phyloP scores from a whole-genome alignment of 768 basidiomycete species.

The Leccinum subgranulosum region DNA sequence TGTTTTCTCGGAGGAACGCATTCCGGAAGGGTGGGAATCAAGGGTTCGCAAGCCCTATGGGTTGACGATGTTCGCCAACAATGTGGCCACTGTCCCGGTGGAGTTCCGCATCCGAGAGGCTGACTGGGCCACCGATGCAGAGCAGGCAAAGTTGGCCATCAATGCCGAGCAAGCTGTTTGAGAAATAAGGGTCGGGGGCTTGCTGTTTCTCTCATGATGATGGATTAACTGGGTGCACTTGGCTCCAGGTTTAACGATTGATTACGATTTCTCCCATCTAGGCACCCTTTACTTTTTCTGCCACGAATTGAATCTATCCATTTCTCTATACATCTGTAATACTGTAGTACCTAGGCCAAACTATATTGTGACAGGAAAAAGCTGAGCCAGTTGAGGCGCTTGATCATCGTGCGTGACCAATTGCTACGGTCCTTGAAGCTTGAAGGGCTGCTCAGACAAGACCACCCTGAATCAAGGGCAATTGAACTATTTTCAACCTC shows the following conservation, averaged over 20 bases:
- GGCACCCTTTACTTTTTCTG: background rate
- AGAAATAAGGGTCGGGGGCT: background rate
- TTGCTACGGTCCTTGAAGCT: too few species aligned
- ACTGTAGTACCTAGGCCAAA: background rate
- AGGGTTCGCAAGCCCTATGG: conserved; percentile 52
- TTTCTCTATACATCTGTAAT: background rate
- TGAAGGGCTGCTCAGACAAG: too few species aligned
- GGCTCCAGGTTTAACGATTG: background rate
- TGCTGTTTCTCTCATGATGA: background rate
- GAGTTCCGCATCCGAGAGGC: conserved; percentile 16
- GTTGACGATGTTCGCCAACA: conserved; percentile 57
- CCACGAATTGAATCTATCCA: background rate
- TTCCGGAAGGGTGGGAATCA: conserved; percentile 72
- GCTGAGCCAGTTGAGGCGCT: too few species aligned
- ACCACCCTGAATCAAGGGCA: too few species aligned
- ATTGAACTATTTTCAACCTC: too few species aligned
- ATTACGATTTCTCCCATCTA: background rate
- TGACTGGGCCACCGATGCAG: conserved; percentile 9
- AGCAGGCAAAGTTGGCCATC: background rate
- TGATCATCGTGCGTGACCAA: too few species aligned
- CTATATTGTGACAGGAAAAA: too few species aligned
- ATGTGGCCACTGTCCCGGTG: conserved; percentile 25
- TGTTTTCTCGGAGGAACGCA: conserved; percentile 63
- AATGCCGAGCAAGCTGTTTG: conserved; percentile 1
- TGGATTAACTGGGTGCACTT: too few species aligned